These are phyloP conservation scores for Raffaelea deltoideospora DNA, from an alignment of 2,329 filamentous ascomycete species.

Conservation along the genomic window DNA sequence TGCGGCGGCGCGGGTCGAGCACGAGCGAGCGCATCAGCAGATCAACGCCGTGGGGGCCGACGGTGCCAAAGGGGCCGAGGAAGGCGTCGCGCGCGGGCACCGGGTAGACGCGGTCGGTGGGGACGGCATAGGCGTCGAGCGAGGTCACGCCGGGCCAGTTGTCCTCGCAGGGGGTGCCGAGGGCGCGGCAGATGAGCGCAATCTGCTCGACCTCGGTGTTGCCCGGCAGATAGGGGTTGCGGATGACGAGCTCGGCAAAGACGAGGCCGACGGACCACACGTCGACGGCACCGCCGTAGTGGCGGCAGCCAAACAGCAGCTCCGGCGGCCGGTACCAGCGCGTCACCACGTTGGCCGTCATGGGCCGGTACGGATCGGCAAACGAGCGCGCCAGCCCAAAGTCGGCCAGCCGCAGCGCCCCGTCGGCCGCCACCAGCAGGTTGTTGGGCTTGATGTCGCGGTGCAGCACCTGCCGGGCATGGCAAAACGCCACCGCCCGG, in stretches of 20 bases:
- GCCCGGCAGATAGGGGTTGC: slow-evolving; percentile 70
- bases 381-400: slow-evolving; percentile 88
- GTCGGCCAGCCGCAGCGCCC: slow-evolving; percentile 90
- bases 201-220: slow-evolving; percentile 80
- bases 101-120: slow-evolving; percentile 34
- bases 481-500: slow-evolving; percentile 89
- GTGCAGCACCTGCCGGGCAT: slow-evolving; percentile 85
- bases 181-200: slow-evolving; percentile 63
- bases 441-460: slow-evolving; percentile 99
- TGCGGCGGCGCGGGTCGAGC: slow-evolving; percentile 74
- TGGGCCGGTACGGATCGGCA: slow-evolving; percentile 71
- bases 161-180: slow-evolving; percentile 84
- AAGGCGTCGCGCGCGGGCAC: slow-evolving; percentile 58
- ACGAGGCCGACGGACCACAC: slow-evolving; percentile 89
- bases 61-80: slow-evolving; percentile 59
- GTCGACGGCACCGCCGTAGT: slow-evolving; percentile 84
- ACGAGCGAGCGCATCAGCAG: slow-evolving; percentile 72
- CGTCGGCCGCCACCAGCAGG: slow-evolving; percentile 81
- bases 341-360: slow-evolving; percentile 93
- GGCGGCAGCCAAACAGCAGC: slow-evolving; percentile 75
- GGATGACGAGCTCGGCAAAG: slow-evolving; percentile 77
- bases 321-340: slow-evolving; percentile 94
- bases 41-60: slow-evolving; percentile 73
- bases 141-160: slow-evolving; percentile 87
- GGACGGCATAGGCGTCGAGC: slow-evolving; percentile 65